Evolutionary conservation across 345 rosid genomes (phyloP), one percentile per base, ranked within the genome.

Genomic region (Linum trigynum): DNA sequence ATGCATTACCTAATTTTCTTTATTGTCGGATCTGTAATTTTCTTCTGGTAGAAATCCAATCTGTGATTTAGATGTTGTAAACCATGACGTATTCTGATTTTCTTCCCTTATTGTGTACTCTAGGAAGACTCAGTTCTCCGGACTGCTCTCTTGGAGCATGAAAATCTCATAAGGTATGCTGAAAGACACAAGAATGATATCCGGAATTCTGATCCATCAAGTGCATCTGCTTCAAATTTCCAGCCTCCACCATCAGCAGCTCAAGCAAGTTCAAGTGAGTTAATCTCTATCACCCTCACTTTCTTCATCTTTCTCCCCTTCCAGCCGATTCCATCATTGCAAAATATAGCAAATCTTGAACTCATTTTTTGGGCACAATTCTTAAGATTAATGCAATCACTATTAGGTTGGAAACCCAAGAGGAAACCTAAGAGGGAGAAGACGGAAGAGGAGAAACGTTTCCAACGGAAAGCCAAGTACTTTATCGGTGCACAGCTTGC

Each of bases 391-490:
- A 48, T 48, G 15, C 14, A 6, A 23, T 48, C 45, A 36, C 63
- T 14, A 51, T 69, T 56, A 94, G 96, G 81, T 72, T 82, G 95
- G 12, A 86, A 82, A 77, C 78, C 86, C 8, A 87, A 80, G 82
- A 79, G 73, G 77, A 86, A 83, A 69, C 83, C 88, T 1, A 94
- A 91, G 77, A 75, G 76, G 69, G 95, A 87, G 71, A 84, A 81
- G 71, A 90, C 96, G 0, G 91, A 83, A 70, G 97, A 83, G 81
- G 96, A 88, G 81, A 88, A 89, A 71, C 84, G 69, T 55, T 88
- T 88, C 76, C 83, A 79, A 74, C 84, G 77, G 77, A 80, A 88
- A 69, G 95, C 90, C 61, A 91, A 83, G 71, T 85, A 78, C 67
- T 94, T 94, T 68, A 66, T 94, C 68, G 90, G 69, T 41, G 74